Conservation (phyloP, 805 yeast genomes). For the Yamadazyma ubonensis region DNA sequence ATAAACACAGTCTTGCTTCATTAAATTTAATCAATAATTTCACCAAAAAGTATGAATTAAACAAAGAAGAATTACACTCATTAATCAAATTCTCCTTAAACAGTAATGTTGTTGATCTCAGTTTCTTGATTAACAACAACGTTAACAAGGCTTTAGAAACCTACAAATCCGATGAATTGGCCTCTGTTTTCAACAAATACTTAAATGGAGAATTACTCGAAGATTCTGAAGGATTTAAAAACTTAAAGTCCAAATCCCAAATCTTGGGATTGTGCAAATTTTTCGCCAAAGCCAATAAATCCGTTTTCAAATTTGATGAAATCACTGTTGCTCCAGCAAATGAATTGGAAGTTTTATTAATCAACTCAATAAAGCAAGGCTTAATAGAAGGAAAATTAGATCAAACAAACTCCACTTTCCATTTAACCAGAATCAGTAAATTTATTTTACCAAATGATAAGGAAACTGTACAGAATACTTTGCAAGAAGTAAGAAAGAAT, state of each 20-base stretch:
- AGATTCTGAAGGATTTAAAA: conserved; percentile 21
- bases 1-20: conserved; percentile 26
- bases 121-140: conserved; percentile 42
- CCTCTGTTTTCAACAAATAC: conserved; percentile 29
- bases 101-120: conserved; percentile 38
- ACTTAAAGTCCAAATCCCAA: conserved; percentile 35
- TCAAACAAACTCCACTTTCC: conserved; percentile 41
- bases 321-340: conserved; percentile 32
- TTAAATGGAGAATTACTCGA: conserved; percentile 35
- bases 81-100: conserved; percentile 38
- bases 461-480: conserved; percentile 25
- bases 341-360: conserved; percentile 40
- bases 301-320: conserved; percentile 33
- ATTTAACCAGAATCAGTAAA: conserved; percentile 41
- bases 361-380: conserved; percentile 43
- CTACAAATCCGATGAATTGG: conserved; percentile 27
- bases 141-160: conserved; percentile 33
- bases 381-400: conserved; percentile 46
- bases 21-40: conserved; percentile 37
- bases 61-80: conserved; percentile 21
- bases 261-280: conserved; percentile 41
- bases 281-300: conserved; percentile 24
- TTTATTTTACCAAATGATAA: conserved; percentile 40
- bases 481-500: conserved; percentile 35
- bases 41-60: conserved; percentile 26